Evolutionary conservation across 2,329 filamentous ascomycete genomes (phyloP), one percentile per base, ranked within the genome.

Genomic region (Hypoxylon sp.): DNA sequence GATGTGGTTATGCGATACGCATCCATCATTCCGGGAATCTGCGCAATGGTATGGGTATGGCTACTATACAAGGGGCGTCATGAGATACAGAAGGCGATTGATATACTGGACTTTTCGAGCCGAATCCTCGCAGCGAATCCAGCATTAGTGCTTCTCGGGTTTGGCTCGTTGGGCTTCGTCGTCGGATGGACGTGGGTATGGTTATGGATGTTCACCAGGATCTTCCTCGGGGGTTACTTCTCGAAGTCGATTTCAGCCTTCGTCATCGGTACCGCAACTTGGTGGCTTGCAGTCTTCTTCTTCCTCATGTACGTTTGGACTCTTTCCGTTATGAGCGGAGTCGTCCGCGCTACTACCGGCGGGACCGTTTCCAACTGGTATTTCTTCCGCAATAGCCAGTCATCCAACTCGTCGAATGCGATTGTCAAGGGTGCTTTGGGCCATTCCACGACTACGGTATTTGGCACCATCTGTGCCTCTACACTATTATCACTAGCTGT

Each of bases 331-430:
- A 89, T 97, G 74, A 90, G 93, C 59, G 93, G 93, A 17, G 86
- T 98, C 20, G 94, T 99, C 76, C 89, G 95, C 61, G 90, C 92
- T 20, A 95, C 94, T 15, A 97, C 94, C 13, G 94, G 93, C 22
- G 95, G 95, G 10, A 97, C 94, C 0, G 94, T 98, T 22, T 97
- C 93, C 41, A 95, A 99, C 78, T 99, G 95, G 95, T 99, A 99
- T 79, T 99, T 98, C 78, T 94, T 98, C 78, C 92, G 95, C 66
- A 91, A 96, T 71, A 88, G 89, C 4, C 86, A 89, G 10, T 93
- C 94, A 4, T 84, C 90, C 7, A 89, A 93, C 2, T 89, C 92
- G 0, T 94, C 93, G 1, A 84, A 85, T 59, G 90, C 94, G 57
- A 90, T 98, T 49, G 93, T 98, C 24, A 83, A 87, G 64, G 94